Evolutionary conservation across 83 land plant species (phyloP).

Genomic region (Larix sibirica): DNA sequence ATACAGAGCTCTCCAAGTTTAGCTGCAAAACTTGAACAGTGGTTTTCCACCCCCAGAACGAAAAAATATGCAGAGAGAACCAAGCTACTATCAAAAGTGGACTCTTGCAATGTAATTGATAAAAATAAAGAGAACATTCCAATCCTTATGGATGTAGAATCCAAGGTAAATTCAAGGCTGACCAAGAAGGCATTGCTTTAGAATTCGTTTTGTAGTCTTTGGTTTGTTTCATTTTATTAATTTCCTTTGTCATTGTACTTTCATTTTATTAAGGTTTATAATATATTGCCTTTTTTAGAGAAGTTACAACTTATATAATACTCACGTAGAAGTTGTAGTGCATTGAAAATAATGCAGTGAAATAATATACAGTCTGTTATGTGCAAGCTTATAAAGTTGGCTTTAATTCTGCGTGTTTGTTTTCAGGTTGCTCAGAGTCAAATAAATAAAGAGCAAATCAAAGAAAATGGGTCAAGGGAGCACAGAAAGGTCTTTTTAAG

Average conservation of each 20-base stretch:
- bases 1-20: conserved; percentile 28
- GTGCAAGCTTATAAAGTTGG: neutral
- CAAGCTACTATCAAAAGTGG: neutral
- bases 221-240: neutral
- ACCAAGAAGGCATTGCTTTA: neutral
- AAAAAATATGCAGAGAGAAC: neutral
- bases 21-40: conserved; percentile 32
- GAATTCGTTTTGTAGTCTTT: neutral
- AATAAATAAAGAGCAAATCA: neutral
- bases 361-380: neutral
- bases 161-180: conserved; percentile 4
- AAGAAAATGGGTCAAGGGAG: conserved; percentile 27
- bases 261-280: neutral
- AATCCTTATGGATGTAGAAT: neutral
- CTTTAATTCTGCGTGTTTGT: neutral
- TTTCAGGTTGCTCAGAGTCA: conserved; percentile 13
- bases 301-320: neutral
- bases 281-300: neutral
- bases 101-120: neutral
- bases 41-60: conserved; percentile 25
- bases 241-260: neutral
- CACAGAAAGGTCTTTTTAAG: conserved; percentile 47
- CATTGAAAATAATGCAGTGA: neutral
- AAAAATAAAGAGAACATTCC: conserved; percentile 12
- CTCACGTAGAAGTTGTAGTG: neutral